Conservation (phyloP, 2,329 filamentous ascomycete genomes). For the Penicillium sp. region DNA sequence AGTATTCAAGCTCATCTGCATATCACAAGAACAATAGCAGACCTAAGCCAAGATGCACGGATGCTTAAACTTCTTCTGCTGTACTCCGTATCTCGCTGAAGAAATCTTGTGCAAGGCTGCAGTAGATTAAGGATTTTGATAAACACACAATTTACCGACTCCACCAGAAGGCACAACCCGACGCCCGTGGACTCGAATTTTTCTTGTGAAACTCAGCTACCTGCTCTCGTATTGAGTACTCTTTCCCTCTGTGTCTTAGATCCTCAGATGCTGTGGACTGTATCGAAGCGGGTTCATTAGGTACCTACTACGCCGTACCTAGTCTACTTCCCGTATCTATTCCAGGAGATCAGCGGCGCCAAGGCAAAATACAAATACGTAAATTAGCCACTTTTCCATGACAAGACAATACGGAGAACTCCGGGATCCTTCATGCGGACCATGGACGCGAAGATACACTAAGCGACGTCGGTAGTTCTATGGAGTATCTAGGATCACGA, state of each 20-base stretch:
- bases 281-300: not conserved
- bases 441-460: not conserved
- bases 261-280: not conserved
- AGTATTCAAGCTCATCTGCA: not conserved
- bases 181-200: not conserved
- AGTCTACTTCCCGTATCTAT: not conserved
- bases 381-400: not conserved
- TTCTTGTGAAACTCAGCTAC: not conserved
- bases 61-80: not conserved
- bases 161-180: not conserved
- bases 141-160: not conserved
- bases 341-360: not conserved
- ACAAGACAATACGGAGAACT: not conserved
- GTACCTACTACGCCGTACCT: not conserved
- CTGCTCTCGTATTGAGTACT: not conserved
- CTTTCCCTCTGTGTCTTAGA: not conserved
- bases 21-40: not conserved
- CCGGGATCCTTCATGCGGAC: not conserved
- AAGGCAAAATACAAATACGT: not conserved
- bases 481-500: no score
- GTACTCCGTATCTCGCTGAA: not conserved
- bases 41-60: not conserved
- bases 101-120: not conserved
- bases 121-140: no score
- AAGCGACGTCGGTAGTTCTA: not conserved